Evolutionary conservation across 2,329 filamentous ascomycete genomes (phyloP).

Genomic region (Phyllosticta capitalensis): DNA sequence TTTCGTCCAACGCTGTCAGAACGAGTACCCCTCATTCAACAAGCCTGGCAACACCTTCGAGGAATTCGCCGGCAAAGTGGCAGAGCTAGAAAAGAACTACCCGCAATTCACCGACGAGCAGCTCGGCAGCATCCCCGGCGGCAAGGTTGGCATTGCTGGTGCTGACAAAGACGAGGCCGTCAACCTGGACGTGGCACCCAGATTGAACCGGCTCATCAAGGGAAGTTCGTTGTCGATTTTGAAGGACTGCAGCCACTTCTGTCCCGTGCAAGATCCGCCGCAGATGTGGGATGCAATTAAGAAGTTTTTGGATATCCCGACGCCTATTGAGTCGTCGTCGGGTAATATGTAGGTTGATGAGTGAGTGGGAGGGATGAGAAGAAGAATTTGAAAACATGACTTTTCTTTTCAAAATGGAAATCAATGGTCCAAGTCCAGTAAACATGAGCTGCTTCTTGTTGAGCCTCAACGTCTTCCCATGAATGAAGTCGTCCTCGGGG

Average conservation of each 20-base stretch:
- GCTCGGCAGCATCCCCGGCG: slow-evolving; percentile 17
- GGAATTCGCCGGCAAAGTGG: slow-evolving; percentile 29
- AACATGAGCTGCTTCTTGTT: too few relatives aligned
- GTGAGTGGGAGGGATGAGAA: too few relatives aligned
- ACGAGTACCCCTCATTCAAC: slow-evolving; percentile 29
- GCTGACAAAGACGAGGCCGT: slow-evolving; percentile 31
- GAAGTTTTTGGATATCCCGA: slow-evolving; percentile 8
- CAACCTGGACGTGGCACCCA: slow-evolving; percentile 27
- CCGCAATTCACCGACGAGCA: slow-evolving; percentile 22
- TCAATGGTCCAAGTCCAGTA: too few relatives aligned
- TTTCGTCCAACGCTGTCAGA: slow-evolving; percentile 27
- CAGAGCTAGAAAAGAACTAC: slow-evolving; percentile 28
- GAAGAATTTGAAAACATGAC: too few relatives aligned
- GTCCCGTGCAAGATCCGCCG: slow-evolving; percentile 33
- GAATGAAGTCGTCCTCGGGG: too few relatives aligned
- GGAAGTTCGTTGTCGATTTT: slow-evolving; percentile 30
- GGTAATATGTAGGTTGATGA: too few relatives aligned
- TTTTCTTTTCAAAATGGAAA: too few relatives aligned
- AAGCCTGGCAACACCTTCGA: slow-evolving; percentile 27
- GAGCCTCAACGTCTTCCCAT: too few relatives aligned
- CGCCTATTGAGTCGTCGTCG: not conserved
- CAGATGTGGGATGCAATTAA: slow-evolving; percentile 14
- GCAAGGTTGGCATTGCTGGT: slow-evolving; percentile 20
- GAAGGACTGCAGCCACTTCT: slow-evolving; percentile 35
- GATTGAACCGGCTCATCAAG: slow-evolving; percentile 28